Evolutionary conservation across 257 asterid species (phyloP).

Genomic region (Gentiana straminea): DNA sequence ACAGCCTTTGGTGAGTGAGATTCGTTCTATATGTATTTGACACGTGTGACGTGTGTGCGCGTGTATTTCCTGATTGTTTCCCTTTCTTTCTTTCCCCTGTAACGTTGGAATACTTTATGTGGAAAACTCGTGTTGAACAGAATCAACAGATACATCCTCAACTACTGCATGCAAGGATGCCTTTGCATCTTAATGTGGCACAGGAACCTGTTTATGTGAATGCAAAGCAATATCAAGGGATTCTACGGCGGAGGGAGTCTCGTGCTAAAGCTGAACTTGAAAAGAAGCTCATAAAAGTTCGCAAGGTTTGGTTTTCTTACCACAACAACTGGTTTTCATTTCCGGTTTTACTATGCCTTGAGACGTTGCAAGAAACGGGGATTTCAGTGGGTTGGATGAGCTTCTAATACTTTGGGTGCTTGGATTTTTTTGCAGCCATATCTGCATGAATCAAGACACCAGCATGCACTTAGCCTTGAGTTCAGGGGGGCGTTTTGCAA

Average conservation of each 20-base stretch:
- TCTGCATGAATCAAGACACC: slow-evolving; percentile 85
- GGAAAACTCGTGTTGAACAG: slow-evolving; percentile 5
- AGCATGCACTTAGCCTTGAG: slow-evolving; percentile 81
- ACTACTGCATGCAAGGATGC: slow-evolving; percentile 57
- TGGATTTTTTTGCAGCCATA: slow-evolving; percentile 52
- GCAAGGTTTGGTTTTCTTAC: slow-evolving; percentile 57
- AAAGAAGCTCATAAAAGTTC: slow-evolving; percentile 59
- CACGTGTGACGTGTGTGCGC: too few species aligned
- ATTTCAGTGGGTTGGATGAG: too few species aligned
- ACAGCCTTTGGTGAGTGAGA: slow-evolving; percentile 55
- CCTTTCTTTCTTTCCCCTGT: background rate
- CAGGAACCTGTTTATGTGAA: slow-evolving; percentile 88
- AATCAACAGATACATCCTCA: slow-evolving; percentile 62
- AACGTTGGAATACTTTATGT: background rate
- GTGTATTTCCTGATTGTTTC: too few species aligned
- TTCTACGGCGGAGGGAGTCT: slow-evolving; percentile 70
- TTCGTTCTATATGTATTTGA: too few species aligned
- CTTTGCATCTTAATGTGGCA: slow-evolving; percentile 77
- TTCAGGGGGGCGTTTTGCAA: slow-evolving; percentile 79
- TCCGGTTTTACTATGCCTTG: too few species aligned
- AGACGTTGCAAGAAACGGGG: too few species aligned
- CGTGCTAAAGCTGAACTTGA: slow-evolving; percentile 94
- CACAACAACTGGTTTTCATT: too few species aligned
- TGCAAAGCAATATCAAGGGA: slow-evolving; percentile 86
- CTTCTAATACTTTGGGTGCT: background rate